Evolutionary conservation across 2,329 filamentous ascomycete species (phyloP).

Genomic region (Ophiocordyceps australis): DNA sequence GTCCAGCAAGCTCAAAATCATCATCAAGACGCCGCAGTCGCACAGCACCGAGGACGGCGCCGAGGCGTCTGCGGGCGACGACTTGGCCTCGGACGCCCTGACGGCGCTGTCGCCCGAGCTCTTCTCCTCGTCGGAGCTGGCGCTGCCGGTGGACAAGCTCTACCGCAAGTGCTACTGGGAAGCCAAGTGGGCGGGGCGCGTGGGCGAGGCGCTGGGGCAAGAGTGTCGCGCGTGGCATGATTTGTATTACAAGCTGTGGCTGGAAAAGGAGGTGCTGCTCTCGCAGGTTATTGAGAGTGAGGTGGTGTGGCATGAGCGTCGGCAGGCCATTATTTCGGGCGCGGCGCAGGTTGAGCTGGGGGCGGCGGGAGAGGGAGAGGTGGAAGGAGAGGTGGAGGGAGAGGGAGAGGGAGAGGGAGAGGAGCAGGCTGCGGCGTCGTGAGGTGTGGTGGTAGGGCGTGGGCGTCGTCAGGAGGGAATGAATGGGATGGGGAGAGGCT

Average conservation of each 20-base stretch:
- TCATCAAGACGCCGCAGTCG: conserved; percentile 42
- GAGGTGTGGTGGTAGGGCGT: no score
- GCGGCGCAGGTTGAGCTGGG: conserved; percentile 27
- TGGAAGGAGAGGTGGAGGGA: no score
- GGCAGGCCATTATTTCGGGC: conserved; percentile 32
- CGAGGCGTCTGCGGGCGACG: conserved; percentile 38
- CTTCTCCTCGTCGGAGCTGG: conserved; percentile 48
- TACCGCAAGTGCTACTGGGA: conserved; percentile 53
- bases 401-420: no score
- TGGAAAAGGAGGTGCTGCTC: conserved; percentile 62
- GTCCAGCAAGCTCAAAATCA: conserved; percentile 39
- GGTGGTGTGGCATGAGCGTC: conserved; percentile 42
- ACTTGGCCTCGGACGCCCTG: conserved; percentile 38
- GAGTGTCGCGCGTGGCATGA: conserved; percentile 52
- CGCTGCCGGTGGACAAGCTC: conserved; percentile 38
- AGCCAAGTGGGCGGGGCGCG: conserved; percentile 53
- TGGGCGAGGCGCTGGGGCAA: conserved; percentile 41
- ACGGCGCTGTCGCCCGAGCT: conserved; percentile 36
- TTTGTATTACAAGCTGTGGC: conserved; percentile 53
- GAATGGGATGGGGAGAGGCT: no score
- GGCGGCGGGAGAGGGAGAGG: no score
- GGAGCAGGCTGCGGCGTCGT: no score
- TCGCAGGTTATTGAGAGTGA: conserved; percentile 53
- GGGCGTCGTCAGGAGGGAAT: no score
- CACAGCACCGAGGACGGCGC: conserved; percentile 31